A percentile compares a stretch with the other conserved stretches of the same genome.
Conservation (phyloP, 2,329 filamentous ascomycete genomes). For the Paramyrothecium roridum region DNA sequence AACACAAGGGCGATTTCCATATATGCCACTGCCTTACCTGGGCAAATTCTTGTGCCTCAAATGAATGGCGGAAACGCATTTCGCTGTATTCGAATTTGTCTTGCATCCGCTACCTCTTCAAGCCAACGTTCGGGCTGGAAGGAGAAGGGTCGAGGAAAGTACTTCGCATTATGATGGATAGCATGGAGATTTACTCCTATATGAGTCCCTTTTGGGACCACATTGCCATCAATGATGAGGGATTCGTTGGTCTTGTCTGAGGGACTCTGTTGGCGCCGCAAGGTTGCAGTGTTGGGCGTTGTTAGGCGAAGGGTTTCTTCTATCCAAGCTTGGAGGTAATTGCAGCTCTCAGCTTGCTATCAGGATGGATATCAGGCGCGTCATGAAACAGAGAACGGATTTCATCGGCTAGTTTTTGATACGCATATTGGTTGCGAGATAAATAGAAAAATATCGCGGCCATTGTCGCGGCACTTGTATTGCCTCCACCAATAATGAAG, state of each 20-base stretch:
- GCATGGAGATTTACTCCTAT: neutral
- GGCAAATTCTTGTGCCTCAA: too few relatives aligned
- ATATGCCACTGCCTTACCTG: too few relatives aligned
- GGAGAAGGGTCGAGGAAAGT: slow-evolving; percentile 3
- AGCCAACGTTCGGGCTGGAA: slow-evolving; percentile 7
- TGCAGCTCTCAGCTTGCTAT: neutral
- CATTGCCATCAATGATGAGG: neutral
- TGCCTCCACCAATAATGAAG: neutral
- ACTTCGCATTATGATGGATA: slow-evolving; percentile 1
- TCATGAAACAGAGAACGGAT: neutral
- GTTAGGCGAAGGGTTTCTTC: neutral
- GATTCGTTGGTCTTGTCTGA: neutral
- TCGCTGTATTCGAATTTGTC: too few relatives aligned
- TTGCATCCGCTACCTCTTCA: neutral
- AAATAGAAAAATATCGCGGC: neutral
- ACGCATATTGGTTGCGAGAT: neutral
- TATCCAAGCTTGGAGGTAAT: neutral
- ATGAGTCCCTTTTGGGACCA: neutral
- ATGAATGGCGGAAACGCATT: too few relatives aligned
- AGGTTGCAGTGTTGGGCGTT: neutral
- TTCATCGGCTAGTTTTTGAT: neutral
- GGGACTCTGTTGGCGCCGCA: neutral
- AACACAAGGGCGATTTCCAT: too few relatives aligned
- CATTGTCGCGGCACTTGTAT: neutral
- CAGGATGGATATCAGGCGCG: neutral